phyloP scores from a whole-genome alignment of 495 filamentous ascomycete species.

The Penicillium desertorum region DNA sequence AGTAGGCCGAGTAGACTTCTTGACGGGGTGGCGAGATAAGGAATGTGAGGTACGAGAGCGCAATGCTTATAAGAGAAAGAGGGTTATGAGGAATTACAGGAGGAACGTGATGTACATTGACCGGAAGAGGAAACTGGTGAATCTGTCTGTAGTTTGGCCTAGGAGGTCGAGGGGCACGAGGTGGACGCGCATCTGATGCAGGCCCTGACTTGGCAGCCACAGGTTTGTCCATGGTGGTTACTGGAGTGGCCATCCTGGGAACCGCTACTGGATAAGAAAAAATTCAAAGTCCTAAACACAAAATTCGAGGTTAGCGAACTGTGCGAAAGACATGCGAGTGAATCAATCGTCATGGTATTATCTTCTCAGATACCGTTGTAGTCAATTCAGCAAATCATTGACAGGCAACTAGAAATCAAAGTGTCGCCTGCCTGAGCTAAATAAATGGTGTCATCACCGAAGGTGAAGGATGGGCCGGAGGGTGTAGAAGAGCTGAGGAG shows the following conservation, averaged over 20 bases:
- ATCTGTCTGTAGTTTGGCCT: slow-evolving; percentile 67
- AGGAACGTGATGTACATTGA: slow-evolving; percentile 78
- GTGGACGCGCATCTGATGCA: slow-evolving; percentile 21
- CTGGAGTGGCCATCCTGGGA: slow-evolving; percentile 19
- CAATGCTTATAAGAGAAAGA: slow-evolving; percentile 76
- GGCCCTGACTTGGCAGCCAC: slow-evolving; percentile 15
- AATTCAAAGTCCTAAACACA: slow-evolving; percentile 14
- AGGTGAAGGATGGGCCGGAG: slow-evolving; percentile 14
- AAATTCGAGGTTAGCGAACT: slow-evolving; percentile 26
- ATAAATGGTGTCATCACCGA: slow-evolving; percentile 49
- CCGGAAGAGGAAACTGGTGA: slow-evolving; percentile 76
- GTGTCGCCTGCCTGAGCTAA: slow-evolving; percentile 53
- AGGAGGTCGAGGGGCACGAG: slow-evolving; percentile 46
- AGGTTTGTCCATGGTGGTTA: slow-evolving; percentile 19
- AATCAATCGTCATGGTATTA: slow-evolving; percentile 11
- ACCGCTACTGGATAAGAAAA: slow-evolving; percentile 19
- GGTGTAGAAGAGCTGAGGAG: slow-evolving; percentile 6
- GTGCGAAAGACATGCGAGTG: slow-evolving; percentile 12
- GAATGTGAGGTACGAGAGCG: slow-evolving; percentile 72
- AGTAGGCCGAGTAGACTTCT: slow-evolving; percentile 70
- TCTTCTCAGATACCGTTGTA: slow-evolving; percentile 99
- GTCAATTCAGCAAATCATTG: slow-evolving; percentile 75
- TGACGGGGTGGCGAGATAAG: slow-evolving; percentile 67
- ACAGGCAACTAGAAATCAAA: slow-evolving; percentile 73
- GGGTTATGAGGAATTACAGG: slow-evolving; percentile 90